Base-by-base conservation (phyloP, 768 basidiomycete genomes). In the Phaeotremella fagi region DNA sequence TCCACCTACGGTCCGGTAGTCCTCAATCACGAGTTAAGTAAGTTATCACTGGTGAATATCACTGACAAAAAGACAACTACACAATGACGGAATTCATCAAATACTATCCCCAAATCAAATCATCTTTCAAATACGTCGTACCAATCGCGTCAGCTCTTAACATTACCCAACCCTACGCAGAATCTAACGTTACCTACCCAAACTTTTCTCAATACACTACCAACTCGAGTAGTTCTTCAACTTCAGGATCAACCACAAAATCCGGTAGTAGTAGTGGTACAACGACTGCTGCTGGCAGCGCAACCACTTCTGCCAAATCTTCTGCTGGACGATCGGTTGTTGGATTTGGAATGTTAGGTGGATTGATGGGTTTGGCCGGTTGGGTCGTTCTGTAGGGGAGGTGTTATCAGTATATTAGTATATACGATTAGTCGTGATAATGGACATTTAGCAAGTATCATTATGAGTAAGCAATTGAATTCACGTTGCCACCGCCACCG, bases 11-110 rank as follows among this genome's bases (percentile, higher is more conserved):
- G 73, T 2, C 71, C 73, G 5, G 63, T 75, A 33, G 71, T 75
- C 6, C 60, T 75, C 16, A 70, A 60, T 2, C 74, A 75, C 56
- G 74, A 75, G 57, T 48, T 73, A 11, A 65, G 61, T 59, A 29
- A 53, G 65, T 59, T 0, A 1, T 7, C 1, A 6, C 31, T 33
- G 31, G 16, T 33, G 31, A 33, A 7, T 7, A 33, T 16, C 7
- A 33, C 16, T 7, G 16, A 33, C 31, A 9, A 37, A 29, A 28
- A 69, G 67, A 53, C 67, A 74, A 71, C 58, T 69, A 63, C 49
- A 75, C 73, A 22, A 76, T 76, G 73, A 16, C 42, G 12, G 64
- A 73, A 27, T 31, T 52, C 16, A 27, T 61, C 50, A 45, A 56
- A 50, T 63, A 60, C 52, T 55, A 65, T 15, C 61, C 69, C 27